Conservation (phyloP, 805 yeast species). For the Ascoidea asiatica region DNA sequence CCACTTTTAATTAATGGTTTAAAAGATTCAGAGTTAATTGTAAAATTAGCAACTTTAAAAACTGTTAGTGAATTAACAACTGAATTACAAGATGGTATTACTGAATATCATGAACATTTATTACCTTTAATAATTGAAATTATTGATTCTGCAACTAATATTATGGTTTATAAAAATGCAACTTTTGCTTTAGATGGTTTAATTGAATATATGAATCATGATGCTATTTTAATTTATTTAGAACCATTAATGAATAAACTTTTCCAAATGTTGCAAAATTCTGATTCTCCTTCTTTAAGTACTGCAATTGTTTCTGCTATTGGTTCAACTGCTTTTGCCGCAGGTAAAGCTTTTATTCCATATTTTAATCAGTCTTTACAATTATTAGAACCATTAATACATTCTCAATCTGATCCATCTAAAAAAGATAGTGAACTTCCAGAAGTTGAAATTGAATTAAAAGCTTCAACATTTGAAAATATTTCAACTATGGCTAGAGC, state of each 20-base stretch:
- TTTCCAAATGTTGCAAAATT: constrained; percentile 67
- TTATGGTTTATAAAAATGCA: constrained; percentile 79
- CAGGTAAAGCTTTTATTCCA: constrained; percentile 80
- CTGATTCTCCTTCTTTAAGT: constrained; percentile 50
- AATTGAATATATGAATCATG: constrained; percentile 82
- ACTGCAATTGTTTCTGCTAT: constrained; percentile 85
- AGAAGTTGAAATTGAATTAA: constrained; percentile 82
- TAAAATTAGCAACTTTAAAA: constrained; percentile 76
- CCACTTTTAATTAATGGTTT: constrained; percentile 66
- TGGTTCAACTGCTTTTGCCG: constrained; percentile 93
- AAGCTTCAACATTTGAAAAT: constrained; percentile 88
- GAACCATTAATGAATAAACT: constrained; percentile 86
- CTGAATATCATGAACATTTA: constrained; percentile 70
- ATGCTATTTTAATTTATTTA: constrained; percentile 68
- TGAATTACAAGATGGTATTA: constrained; percentile 75
- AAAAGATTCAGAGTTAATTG: constrained; percentile 60
- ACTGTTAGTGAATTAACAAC: constrained; percentile 66
- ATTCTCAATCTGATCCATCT: constrained; percentile 11
- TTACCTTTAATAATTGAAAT: constrained; percentile 78
- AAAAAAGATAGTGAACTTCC: constrained; percentile 45
- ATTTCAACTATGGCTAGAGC: constrained; percentile 93
- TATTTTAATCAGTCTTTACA: constrained; percentile 74
- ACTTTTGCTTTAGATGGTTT: constrained; percentile 85
- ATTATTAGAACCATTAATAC: constrained; percentile 69
- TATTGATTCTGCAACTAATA: constrained; percentile 74